Evolutionary conservation across 208 protist species (phyloP), one percentile per base, ranked within the genome.

Genomic region (Acanthamoeba rhysodes): DNA sequence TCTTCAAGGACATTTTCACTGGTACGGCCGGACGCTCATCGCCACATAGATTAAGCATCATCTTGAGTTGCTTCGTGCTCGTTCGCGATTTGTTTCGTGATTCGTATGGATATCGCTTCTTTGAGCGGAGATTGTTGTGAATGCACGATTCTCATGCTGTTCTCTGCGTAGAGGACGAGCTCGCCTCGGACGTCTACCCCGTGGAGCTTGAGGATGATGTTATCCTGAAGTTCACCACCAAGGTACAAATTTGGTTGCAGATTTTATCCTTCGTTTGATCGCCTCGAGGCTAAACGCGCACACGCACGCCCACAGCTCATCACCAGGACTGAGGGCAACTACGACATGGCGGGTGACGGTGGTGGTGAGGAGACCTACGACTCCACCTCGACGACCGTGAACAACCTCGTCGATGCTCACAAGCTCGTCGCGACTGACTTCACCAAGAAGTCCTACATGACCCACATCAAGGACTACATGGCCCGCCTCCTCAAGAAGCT

Each of bases 401-500:
- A 97, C 93, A 97, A 97, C 94, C 74, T 97, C 29, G 94, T 96
- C 20, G 95, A 97, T 22, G 57, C 93, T 37, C 68, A 95, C 10
- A 90, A 91, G 57, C 70, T 97, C 1, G 2, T 53, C 22, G 27
- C 24, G 41, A 97, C 96, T n/a, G 32, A 37, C 45, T 97, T 97
- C n/a, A 93, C 94, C 55, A 97, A 97, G 68, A 97, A 96, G 84
- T 50, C n/a, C 9, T 97, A 96, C 72, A 45, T 97, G 50, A 93
- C 84, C 57, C 96, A 97, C 82, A 93, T 97, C 62, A 97, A 97
- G 94, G 92, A 62, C 57, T 97, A 97, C 87, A 97, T 97, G 93
- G 96, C 95, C 53, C 82, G 68, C 24, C 45, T 97, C 32, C 55
- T 72, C 12, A 29, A 41, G 20, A 48, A 97, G 12, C 93, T 97